phyloP scores from a whole-genome alignment of 345 rosid genomes.

The Draba incana region DNA sequence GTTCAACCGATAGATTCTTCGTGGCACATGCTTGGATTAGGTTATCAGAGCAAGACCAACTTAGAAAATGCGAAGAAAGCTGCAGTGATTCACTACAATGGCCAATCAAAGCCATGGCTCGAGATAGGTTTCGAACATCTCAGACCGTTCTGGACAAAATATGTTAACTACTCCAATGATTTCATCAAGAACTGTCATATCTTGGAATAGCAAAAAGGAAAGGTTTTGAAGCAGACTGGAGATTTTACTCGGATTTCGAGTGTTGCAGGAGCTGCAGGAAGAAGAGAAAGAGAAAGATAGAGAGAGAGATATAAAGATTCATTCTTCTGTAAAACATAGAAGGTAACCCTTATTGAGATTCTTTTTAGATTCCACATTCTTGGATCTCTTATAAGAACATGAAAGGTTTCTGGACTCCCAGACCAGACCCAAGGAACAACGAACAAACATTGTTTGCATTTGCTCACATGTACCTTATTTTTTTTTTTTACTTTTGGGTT shows the following conservation, averaged over 20 bases:
- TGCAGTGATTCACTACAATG: slow-evolving; percentile 95
- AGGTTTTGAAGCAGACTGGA: slow-evolving; percentile 30
- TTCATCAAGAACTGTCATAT: slow-evolving; percentile 91
- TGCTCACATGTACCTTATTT: slow-evolving; percentile 33
- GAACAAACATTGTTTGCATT: slow-evolving; percentile 33
- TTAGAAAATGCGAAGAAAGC: slow-evolving; percentile 67
- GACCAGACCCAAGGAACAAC: slow-evolving; percentile 30
- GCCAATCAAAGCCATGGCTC: slow-evolving; percentile 97
- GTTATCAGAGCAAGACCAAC: slow-evolving; percentile 82
- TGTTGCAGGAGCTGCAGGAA: slow-evolving; percentile 31
- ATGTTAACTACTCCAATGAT: slow-evolving; percentile 87
- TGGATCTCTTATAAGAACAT: slow-evolving; percentile 28
- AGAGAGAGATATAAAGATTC: slow-evolving; percentile 26
- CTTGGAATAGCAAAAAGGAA: slow-evolving; percentile 53
- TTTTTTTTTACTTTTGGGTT: slow-evolving; percentile 10
- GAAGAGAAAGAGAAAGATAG: slow-evolving; percentile 16
- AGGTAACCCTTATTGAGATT: slow-evolving; percentile 33
- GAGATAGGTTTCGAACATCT: slow-evolving; percentile 96
- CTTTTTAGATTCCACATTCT: slow-evolving; percentile 25
- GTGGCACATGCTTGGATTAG: slow-evolving; percentile 99
- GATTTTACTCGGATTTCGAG: slow-evolving; percentile 24
- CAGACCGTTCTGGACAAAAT: slow-evolving; percentile 98
- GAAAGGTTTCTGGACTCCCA: slow-evolving; percentile 20
- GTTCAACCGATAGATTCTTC: slow-evolving; percentile 80
- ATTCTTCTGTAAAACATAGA: slow-evolving; percentile 34